Percentiles rank a stretch among this genome's conserved stretches.
Evolutionary conservation across 306 rosid species (phyloP).

Genomic region (apple (Malus domestica)): DNA sequence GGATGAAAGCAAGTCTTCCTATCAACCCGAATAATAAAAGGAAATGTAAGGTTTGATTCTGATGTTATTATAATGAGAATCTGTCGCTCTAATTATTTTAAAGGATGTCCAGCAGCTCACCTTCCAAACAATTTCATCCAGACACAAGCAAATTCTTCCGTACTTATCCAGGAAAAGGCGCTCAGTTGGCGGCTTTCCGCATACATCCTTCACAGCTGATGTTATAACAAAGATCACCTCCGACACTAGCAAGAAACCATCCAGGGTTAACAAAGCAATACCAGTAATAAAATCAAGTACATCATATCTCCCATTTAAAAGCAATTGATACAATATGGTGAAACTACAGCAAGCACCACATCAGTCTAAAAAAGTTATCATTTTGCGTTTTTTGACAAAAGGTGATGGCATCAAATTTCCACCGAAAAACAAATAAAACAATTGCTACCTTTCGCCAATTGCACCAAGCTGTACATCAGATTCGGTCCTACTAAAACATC

Average conservation of each 20-base stretch:
- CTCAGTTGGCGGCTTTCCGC: conserved; percentile 85
- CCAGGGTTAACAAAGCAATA: not conserved
- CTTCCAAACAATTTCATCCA: conserved; percentile 97
- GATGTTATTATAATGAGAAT: too few species aligned
- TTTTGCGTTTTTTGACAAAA: not conserved
- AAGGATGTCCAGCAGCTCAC: conserved; percentile 30
- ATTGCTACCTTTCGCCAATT: not conserved
- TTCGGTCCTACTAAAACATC: not conserved
- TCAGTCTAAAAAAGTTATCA: not conserved
- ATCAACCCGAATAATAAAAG: not conserved
- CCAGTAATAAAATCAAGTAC: not conserved
- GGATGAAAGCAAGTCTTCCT: not conserved
- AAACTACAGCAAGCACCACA: not conserved
- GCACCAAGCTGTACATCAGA: not conserved
- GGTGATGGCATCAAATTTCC: not conserved
- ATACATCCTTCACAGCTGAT: conserved; percentile 84
- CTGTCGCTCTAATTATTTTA: not conserved
- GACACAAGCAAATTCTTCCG: conserved; percentile 83
- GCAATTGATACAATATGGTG: not conserved
- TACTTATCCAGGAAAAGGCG: conserved; percentile 92
- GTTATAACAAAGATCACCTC: conserved; percentile 85
- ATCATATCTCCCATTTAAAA: not conserved
- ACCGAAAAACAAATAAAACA: too few species aligned
- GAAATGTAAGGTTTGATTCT: not conserved
- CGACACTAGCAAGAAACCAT: conserved; percentile 45